A percentile compares a stretch with the other conserved stretches of the same genome.
Conservation (phyloP, 352 stramenopile species). For the Phytophthora niederhauseri region DNA sequence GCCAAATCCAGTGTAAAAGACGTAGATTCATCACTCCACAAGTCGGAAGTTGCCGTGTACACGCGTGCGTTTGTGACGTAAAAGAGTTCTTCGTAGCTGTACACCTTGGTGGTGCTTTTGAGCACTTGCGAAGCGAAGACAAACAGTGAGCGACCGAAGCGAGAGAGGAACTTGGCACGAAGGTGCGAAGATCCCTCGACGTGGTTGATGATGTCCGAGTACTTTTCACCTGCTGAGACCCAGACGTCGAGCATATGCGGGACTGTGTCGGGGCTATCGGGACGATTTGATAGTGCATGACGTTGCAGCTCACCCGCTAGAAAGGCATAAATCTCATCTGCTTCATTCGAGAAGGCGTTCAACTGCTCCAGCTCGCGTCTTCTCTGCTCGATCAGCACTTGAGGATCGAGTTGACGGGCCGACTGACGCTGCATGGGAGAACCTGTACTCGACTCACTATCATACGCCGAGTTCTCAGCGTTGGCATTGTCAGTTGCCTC, state of each 20-base stretch:
- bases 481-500: conserved; percentile 13
- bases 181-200: conserved; percentile 34
- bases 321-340: conserved; percentile 70
- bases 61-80: conserved; percentile 61
- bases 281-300: conserved; percentile 33
- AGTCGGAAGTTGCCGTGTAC: conserved; percentile 39
- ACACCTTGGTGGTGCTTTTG: conserved; percentile 60
- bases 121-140: conserved; percentile 71
- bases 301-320: conserved; percentile 52
- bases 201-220: conserved; percentile 56
- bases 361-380: conserved; percentile 31
- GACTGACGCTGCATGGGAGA: conserved; percentile 16
- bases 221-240: conserved; percentile 72
- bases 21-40: conserved; percentile 43
- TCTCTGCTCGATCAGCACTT: conserved; percentile 9
- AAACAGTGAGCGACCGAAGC: conserved; percentile 65
- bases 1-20: conserved; percentile 58
- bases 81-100: conserved; percentile 66
- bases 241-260: conserved; percentile 72
- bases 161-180: conserved; percentile 42
- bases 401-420: conserved; percentile 12
- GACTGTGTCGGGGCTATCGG: conserved; percentile 42
- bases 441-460: conserved; percentile 22
- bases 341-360: conserved; percentile 45
- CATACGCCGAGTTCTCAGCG: conserved; percentile 11